Base-by-base conservation (phyloP, 495 filamentous ascomycete genomes). In the Neurospora terricola region DNA sequence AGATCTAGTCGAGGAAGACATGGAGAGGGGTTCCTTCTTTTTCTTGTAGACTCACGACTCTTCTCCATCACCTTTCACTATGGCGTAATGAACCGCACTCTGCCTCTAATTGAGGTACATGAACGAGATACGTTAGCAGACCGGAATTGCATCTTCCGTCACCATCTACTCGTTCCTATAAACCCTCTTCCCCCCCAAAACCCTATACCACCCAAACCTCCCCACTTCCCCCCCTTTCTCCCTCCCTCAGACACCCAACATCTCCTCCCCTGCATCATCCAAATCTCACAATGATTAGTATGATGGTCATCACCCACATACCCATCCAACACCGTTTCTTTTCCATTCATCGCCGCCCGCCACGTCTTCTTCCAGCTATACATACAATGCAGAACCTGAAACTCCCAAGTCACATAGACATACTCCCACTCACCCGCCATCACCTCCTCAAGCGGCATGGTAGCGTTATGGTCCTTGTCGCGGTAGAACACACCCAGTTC, bases 201-300 rank as follows among this genome's bases (percentile, higher is more conserved):
- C 71, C 34, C 71, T 16, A 72, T 72, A 72, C 71, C 71, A 72
- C 9, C 71, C 62, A 72, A 72, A 72, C 21, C 71, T 23, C 7
- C 62, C 71, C 21, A 37, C 38, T 1, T 48, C 62, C 39, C 39
- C 39, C 39, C 14, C 14, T 40, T 34, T 21, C 16, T 5, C 12
- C 8, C 37, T 27, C 38, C 54, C 38, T 42, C 21, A 59, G 62
- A 69, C 59, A 72, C 4, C n/a, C 30, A 6, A 38, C 71, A 42
- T 40, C 39, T 4, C 11, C 23, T 38, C 36, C 36, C 38, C 8
- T 62, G 18, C 30, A 38, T 37, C 7, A 72, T 69, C 34, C 40
- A 36, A 38, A 72, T 72, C 71, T 72, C 54, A 43, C 71, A 72
- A 18, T 72, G 39, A 11, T 69, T 69, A 9, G 71, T 72, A 36